Evolutionary conservation across 768 basidiomycete genomes (phyloP), one percentile per base, ranked within the genome.

Genomic region (Leccinum truebloodii): DNA sequence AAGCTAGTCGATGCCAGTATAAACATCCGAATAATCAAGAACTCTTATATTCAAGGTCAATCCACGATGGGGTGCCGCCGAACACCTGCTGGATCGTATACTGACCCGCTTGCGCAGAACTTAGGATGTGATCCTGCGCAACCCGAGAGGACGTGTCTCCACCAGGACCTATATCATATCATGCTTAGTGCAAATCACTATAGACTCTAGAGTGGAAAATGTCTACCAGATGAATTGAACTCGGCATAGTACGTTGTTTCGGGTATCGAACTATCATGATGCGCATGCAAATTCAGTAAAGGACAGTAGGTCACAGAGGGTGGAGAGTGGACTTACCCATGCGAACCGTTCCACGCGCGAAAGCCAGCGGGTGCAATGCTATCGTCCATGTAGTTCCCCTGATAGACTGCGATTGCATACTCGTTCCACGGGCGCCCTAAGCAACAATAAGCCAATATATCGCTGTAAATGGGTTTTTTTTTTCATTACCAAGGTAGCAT

Each of bases 381-480:
- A n/a, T 79, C 73, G 86, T 51, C 50, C 50, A 51, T 51, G 16
- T 51, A 51, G 28, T 3, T 51, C 16, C 10, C 7, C 1, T 0
- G 67, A 62, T 73, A 86, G 1, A 86, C 83, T 0, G 83, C 81
- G 0, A 80, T 80, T 0, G 84, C 83, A 3, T 83, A 74, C 63
- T 83, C 82, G 65, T 87, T 87, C 86, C 86, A 87, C 0, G 86
- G 85, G 4, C 86, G 79, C 18, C 67, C 63, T 72, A 48, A 7
- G 13, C n/a, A 20, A 44, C 3, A 2, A 4, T 46, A 12, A 22
- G 50, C 48, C n/a, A 39, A 24, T 24, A 24, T 24, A 24, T 24
- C 24, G 24, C 24, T 24, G 2, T 24, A 24, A 24, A 24, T 24
- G 6, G 7, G 26, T 0, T 28, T 28, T 28, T 28, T 8, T 28